Conservation (phyloP, 2,329 filamentous ascomycete genomes). For the Aspergillus udagawae region DNA sequence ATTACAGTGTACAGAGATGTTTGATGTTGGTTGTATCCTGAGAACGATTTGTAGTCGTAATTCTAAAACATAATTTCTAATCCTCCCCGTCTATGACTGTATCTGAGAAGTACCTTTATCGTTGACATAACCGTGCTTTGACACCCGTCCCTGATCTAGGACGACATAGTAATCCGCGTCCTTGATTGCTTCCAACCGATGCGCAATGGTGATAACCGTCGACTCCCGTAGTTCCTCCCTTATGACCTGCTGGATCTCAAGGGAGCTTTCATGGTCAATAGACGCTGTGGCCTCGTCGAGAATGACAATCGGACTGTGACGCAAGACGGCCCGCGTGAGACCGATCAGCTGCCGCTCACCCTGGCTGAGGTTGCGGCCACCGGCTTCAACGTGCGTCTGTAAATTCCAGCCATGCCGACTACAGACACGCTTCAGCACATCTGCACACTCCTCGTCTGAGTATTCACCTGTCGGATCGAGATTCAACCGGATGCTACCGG, state of each 20-base stretch:
- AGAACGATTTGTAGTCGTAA: background rate
- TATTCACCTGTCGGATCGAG: constrained; percentile 59
- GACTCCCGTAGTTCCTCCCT: constrained; percentile 34
- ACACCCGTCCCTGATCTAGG: constrained; percentile 49
- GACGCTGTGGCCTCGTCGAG: constrained; percentile 65
- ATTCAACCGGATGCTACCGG: constrained; percentile 58
- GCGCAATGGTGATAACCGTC: constrained; percentile 64
- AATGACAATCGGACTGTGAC: constrained; percentile 59
- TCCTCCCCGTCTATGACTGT: background rate
- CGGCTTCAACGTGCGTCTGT: constrained; percentile 54
- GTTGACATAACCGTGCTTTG: constrained; percentile 24
- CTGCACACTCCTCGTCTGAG: constrained; percentile 50
- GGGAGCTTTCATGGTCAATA: constrained; percentile 60
- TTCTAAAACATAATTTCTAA: background rate
- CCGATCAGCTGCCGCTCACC: constrained; percentile 64
- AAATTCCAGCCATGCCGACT: constrained; percentile 54
- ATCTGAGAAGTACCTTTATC: constrained; percentile 14
- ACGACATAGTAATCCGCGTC: constrained; percentile 55
- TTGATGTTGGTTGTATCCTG: no score
- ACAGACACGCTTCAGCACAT: constrained; percentile 54
- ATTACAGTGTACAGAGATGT: background rate
- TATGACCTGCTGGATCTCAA: constrained; percentile 37
- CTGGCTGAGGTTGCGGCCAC: constrained; percentile 60
- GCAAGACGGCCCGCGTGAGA: constrained; percentile 58
- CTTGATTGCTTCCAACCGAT: constrained; percentile 60